Base-by-base conservation (phyloP, 2,329 filamentous ascomycete genomes). In the Paecilomyces sp. region DNA sequence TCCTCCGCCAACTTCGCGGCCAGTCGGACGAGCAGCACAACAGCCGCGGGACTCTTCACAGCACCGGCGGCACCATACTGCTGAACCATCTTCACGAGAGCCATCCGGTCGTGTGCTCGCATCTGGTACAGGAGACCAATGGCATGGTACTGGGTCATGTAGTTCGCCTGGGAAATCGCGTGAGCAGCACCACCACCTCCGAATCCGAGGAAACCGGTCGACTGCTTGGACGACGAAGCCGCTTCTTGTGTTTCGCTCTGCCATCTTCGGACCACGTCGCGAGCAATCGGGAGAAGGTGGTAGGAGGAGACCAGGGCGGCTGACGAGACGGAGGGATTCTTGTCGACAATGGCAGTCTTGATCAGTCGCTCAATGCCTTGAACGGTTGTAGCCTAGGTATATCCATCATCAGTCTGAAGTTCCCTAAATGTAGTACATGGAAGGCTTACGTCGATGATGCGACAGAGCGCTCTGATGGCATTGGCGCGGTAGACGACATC, bases 51-150 rank as follows among this genome's bases (percentile, higher is more conserved):
- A 76, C 90, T 97, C 86, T 97, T 97, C 63, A 97, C 88, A 11
- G 91, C 91, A 60, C 94, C 94, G 15, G 92, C 86, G 57, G 88
- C 88, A 57, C 92, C 92, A 74, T 97, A 97, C 76, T 99, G 94
- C 80, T 99, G 94, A n/a, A 99, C 93, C 94, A 99, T 97, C 84
- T 99, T 99, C 62, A 97, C 93, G 68, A 99, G 80, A 24, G 94
- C 92, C 94, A 99, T 99, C 69, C 94, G 87, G 76, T 99, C 94
- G 75, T 97, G 92, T 70, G 89, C 89, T 71, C 94, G 89, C 91
- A 97, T 97, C 79, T 97, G 93, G 76, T 97, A 99, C 53, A 99
- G 79, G 58, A 99, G 85, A 64, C 94, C 94, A 79, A 99, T 96
- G 64, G 94, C 94, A 76, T 99, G 94, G 77, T 99, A 99, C 76